Base-by-base conservation (phyloP, 1,284 basidiomycete genomes). In the Pterulicium gracile region DNA sequence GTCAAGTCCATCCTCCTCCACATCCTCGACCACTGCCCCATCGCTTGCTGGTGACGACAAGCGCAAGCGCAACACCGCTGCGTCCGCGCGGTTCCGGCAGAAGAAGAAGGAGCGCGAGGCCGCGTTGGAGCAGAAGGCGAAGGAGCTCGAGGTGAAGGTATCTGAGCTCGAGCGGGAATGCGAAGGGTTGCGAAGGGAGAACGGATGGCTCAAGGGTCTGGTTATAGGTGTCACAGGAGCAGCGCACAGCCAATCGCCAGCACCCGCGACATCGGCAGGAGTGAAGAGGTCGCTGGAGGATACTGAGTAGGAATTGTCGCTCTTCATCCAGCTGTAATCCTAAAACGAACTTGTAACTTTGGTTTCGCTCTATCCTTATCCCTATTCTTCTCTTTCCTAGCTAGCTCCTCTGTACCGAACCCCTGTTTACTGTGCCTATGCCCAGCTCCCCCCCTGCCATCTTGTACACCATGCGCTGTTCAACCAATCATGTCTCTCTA, bases 51-150 rank as follows among this genome's bases (percentile, higher is more conserved):
- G 82, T 1, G 91, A 95, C 61, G 91, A 95, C 68, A 98, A 98
- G 66, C 82, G 95, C 32, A 75, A 92, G 50, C 72, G 95, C 42
- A 98, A 98, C 64, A 98, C 95, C 0, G 92, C 92, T 15, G 95
- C 95, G 0, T 92, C 88, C 49, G 94, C 94, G n/a, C 87, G 95
- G 13, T 98, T 98, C 77, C 76, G 95, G 50, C 69, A 94, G 58
- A 98, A 98, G 79, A 98, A 98, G 77, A 98, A 98, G 75, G 92
- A 97, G 66, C 75, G 96, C 17, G 95, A 98, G 68, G 87, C 85
- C 13, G 92, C 92, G 7, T 70, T 98, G 14, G 95, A 98, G 66
- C 75, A 74, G 44, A 83, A 84, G 57, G 83, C 89, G 15, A 93
- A 93, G 66, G 92, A 96, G 58, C 74, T 98, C n/a, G 86, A 93